Evolutionary conservation across 73 alveolate genomes (phyloP), one percentile per base, ranked within the genome.

Genomic region (Loxodes magnus): DNA sequence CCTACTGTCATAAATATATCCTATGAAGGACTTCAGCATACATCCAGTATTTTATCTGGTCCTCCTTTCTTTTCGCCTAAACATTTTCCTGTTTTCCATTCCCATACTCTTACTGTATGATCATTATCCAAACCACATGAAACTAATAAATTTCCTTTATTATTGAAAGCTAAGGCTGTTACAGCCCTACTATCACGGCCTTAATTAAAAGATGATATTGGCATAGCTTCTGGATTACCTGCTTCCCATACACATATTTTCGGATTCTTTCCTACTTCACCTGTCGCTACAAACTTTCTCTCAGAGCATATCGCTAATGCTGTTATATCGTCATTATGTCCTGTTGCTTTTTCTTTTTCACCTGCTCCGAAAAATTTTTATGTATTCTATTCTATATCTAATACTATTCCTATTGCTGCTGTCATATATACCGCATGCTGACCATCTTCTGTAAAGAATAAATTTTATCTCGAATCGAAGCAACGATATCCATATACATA

Each of bases 401-500:
- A 82, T 50, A 89, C 90, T 9, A 85, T 84, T 19, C 98, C 98
- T 28, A 90, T 78, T 4, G 96, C 95, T 31, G 98, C 98, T 20
- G 98, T 80, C 84, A 85, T 79, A 69, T 81, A 90, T 43, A 78
- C 91, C 42, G 80, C 61, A 27, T 84, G 67, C 41, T 83, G 91
- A 60, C 67, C 74, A 55, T 72, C 54, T 9, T 67, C 48, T 43
- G 87, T 90, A 78, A 66, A 85, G 27, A 56, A 77, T 48, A 84
- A 70, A 74, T 90, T 90, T 69, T 71, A 65, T 62, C 98, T 74
- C 49, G 90, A 65, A 64, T 90, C 96, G 52, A 82, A 94, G 57
- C 95, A 79, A 56, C 95, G 71, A 82, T 90, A 90, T 31, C 98
- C 98, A 65, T 90, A 88, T 10, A 71, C 95, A 59, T 85, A 90